Evolutionary conservation across 257 asterid species (phyloP).

Genomic region (Ilex aquifolium): DNA sequence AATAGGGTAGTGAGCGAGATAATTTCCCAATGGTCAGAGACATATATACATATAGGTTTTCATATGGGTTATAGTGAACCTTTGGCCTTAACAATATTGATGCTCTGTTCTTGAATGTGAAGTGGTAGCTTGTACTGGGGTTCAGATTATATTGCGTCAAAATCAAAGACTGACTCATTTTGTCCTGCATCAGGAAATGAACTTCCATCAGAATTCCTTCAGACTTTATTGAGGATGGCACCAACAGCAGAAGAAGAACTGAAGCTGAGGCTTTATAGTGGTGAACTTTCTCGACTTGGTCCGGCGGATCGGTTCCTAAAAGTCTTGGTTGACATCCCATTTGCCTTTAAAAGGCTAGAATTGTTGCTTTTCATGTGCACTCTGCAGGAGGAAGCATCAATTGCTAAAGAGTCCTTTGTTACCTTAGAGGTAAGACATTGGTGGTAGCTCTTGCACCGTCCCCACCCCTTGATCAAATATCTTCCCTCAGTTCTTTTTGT

Average conservation of each 20-base stretch:
- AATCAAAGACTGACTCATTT: constrained; percentile 17
- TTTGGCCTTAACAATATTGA: neutral
- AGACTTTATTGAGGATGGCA: constrained; percentile 74
- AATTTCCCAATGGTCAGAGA: too few relatives aligned
- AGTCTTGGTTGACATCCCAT: constrained; percentile 72
- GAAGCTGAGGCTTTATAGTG: constrained; percentile 67
- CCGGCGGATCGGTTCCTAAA: constrained; percentile 86
- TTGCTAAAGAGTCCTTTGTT: constrained; percentile 50
- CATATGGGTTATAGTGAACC: too few relatives aligned
- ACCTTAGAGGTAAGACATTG: constrained; percentile 64
- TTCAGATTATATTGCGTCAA: constrained; percentile 2
- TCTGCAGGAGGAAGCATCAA: constrained; percentile 58
- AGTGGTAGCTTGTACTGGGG: neutral
- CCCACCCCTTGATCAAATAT: too few relatives aligned
- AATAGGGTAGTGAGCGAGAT: too few relatives aligned
- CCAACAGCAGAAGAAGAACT: constrained; percentile 86
- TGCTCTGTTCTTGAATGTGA: constrained; percentile 15
- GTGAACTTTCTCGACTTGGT: constrained; percentile 85
- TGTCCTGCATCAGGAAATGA: constrained; percentile 57
- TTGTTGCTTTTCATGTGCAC: constrained; percentile 68
- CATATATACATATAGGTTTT: too few relatives aligned
- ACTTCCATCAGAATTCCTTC: constrained; percentile 81
- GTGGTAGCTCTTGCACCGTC: too few relatives aligned
- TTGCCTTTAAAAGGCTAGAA: constrained; percentile 78
- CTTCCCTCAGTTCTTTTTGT: too few relatives aligned